Base-by-base conservation (phyloP, 2,329 filamentous ascomycete species). In the Fusarium foetens region DNA sequence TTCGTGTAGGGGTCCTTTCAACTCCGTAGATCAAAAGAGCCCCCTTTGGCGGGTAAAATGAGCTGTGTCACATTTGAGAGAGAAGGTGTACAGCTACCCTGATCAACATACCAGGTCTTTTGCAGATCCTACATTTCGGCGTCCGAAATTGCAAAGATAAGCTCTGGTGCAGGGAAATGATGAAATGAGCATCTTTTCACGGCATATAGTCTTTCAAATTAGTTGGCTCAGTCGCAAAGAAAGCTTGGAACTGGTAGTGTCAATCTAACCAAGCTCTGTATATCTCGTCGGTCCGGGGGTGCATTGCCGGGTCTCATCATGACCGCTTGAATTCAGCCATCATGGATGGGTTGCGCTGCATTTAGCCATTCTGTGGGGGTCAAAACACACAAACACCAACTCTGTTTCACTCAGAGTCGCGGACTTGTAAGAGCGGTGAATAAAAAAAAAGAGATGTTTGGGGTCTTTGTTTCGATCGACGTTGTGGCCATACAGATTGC, bases 261-360 rank as follows among this genome's bases (percentile, higher is more conserved):
- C 42, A 63, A 58, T 58, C 58, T 58, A 53, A 46, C 41, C 38
- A 39, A 39, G 19, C 49, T 53, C 36, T 68, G 52, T 49, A 29
- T 61, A 48, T 29, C 27, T 67, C 29, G 52, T 45, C 27, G 52
- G 16, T 25, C 43, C 66, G 58, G 64, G 45, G 36, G 54, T 46
- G 48, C 27, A 63, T 57, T 61, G 49, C 66, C 67, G 65, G 65
- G 21, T 36, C 53, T 63, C 63, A 65, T 69, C 67, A 66, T 68
- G 66, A 51, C 42, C 62, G 25, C 31, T 31, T 57, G 38, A 29
- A 39, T 63, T 63, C 58, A 68, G 46, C 64, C 64, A 69, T 69
- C 58, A 58, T 70, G 53, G 51, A 58, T 61, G 58, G 29, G 29
- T 49, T 63, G 31, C 51, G 38, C 42, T 69, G 66, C 48, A 68